These are phyloP conservation scores for Phytophthora hybrid DNA, from an alignment of 352 stramenopile genomes.

Conservation along the genomic window DNA sequence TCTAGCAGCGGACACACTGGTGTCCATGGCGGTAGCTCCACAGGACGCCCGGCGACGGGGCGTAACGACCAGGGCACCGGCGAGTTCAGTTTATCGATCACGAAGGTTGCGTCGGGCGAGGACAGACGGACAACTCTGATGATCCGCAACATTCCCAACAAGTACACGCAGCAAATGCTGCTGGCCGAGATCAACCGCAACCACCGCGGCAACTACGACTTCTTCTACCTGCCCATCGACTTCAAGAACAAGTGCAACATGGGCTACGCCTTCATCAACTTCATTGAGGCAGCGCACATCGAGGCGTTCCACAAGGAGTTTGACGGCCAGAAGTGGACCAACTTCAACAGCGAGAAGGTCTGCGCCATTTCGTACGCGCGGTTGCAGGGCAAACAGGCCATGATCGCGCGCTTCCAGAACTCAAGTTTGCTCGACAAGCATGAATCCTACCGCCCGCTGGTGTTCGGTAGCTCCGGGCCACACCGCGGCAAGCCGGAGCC, in stretches of 20 bases:
- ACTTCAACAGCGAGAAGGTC: constrained; percentile 99
- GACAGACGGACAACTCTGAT: constrained; percentile 99
- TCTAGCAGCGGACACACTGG: constrained; percentile 15
- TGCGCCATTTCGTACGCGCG: constrained; percentile 98
- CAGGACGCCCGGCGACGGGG: constrained; percentile 28
- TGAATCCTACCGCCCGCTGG: constrained; percentile 92
- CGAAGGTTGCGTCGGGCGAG: constrained; percentile 78
- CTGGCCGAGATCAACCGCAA: constrained; percentile 96
- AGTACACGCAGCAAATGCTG: constrained; percentile 99
- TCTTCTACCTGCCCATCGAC: constrained; percentile 99
- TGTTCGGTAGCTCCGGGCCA: constrained; percentile 87
- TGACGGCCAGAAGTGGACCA: constrained; percentile 94
- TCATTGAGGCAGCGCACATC: constrained; percentile 91
- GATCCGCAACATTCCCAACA: constrained; percentile 99
- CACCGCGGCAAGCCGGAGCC: constrained; percentile 74
- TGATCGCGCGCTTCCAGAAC: constrained; percentile 99
- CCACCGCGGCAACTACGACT: constrained; percentile 95
- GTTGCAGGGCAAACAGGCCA: constrained; percentile 97
- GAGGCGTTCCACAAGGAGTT: constrained; percentile 88
- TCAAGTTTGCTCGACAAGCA: constrained; percentile 95
- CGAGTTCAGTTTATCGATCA: constrained; percentile 83
- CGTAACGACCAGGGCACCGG: constrained; percentile 73
- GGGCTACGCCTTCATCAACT: constrained; percentile 99
- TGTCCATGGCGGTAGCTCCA: constrained; percentile 12
- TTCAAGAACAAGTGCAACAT: constrained; percentile 99